Conservation (phyloP, 805 yeast genomes). For the Cyberlindnera americana region DNA sequence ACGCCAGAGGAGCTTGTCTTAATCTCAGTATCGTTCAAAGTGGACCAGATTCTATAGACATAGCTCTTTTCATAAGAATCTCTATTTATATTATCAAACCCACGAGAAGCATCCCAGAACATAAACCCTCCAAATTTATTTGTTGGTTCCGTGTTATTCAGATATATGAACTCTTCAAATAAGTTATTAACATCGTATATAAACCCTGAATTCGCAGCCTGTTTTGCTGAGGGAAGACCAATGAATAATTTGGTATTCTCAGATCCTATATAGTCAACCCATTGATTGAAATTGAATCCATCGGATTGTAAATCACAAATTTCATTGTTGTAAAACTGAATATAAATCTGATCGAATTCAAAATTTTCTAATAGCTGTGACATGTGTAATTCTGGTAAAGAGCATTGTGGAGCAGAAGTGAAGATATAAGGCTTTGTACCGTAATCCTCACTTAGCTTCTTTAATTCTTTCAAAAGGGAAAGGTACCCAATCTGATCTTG, state of each 20-base stretch:
- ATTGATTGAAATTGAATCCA: constrained; percentile 48
- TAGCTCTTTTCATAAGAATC: constrained; percentile 29
- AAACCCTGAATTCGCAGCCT: constrained; percentile 59
- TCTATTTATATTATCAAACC: constrained; percentile 38
- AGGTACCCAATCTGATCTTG: constrained; percentile 61
- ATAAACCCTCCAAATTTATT: constrained; percentile 83
- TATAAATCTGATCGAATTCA: constrained; percentile 60
- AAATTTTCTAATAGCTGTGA: constrained; percentile 48
- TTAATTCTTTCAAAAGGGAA: constrained; percentile 50
- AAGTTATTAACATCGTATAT: constrained; percentile 37
- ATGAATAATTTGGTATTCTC: constrained; percentile 52
- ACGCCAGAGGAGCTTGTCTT: constrained; percentile 13
- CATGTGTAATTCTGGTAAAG: constrained; percentile 57
- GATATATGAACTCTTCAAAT: constrained; percentile 19
- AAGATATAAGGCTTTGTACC: constrained; percentile 52
- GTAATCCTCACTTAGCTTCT: constrained; percentile 34
- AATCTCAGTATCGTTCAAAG: constrained; percentile 13
- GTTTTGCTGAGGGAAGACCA: constrained; percentile 56
- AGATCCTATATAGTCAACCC: constrained; percentile 34
- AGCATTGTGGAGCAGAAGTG: constrained; percentile 82
- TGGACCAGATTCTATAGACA: constrained; percentile 23
- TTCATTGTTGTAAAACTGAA: constrained; percentile 72
- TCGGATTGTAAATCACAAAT: constrained; percentile 40
- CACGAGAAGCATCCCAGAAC: constrained; percentile 90
- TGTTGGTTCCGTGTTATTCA: constrained; percentile 5